Base-by-base conservation (phyloP, 225 moss, liverwort and hornwort species). In the Polytrichum formosum region DNA sequence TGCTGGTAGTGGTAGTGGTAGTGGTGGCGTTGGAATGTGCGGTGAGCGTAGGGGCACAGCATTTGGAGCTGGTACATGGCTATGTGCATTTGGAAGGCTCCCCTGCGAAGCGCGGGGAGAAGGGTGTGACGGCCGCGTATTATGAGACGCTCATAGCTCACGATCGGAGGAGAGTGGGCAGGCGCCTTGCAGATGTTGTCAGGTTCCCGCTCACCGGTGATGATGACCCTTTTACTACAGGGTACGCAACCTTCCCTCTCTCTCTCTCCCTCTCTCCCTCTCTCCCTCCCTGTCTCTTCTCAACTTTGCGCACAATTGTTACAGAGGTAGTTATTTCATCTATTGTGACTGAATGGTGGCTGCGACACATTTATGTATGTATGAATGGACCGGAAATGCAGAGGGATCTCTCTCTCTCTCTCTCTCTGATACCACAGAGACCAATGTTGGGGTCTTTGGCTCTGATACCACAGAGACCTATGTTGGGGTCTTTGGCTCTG, bases 121-220 rank as follows among this genome's bases (percentile, higher is more conserved):
- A 65, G 64, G 86, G 80, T 26, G 67, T 78, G 79, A 85, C 81
- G 26, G 26, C 20, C 7, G 82, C 88, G 69, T 90, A 94, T 72
- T 70, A 77, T 13, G 61, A 59, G 63, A 74, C 78, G 16, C 68
- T 96, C 80, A 69, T 76, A 72, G 46, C 66, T 54, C 95, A 96
- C 53, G 93, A 96, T 74, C 82, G 73, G 29, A 71, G 79, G 55
- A 87, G 95, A 21, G 77, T 77, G 18, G 71, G 86, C 64, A 71
- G 80, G 31, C 46, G 78, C 73, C 77, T 91, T 67, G 77, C 83
- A 1, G 71, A 83, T 56, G 81, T 96, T 22, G 84, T 75, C 2
- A 76, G 87, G 21, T 96, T 96, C 63, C 88, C 93, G 6, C 68
- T 96, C 37, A 75, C 70, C 2, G 95, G 93, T 53, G 91, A 91